phyloP scores from a whole-genome alignment of 768 basidiomycete species.

The Suillus ampliporus region DNA sequence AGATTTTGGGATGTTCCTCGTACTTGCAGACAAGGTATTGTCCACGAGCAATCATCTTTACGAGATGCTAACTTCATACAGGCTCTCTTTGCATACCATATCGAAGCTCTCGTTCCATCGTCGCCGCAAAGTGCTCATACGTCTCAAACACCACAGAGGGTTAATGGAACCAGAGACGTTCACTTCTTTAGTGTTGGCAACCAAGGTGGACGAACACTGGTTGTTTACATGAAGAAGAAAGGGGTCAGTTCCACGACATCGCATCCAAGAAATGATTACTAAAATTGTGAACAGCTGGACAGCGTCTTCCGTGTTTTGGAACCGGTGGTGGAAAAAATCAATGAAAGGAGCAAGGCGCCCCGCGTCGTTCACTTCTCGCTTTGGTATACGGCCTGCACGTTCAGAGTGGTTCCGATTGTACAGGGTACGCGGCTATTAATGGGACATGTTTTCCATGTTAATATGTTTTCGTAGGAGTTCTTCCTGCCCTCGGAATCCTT shows the following conservation, averaged over 20 bases:
- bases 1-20: conserved; percentile 95
- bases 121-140: conserved; percentile 69
- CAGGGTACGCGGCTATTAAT: conserved; percentile 47
- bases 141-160: conserved; percentile 84
- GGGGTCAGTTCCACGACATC: conserved; percentile 52
- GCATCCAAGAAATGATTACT: conserved; percentile 14
- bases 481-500: conserved; percentile 92
- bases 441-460: neutral
- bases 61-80: conserved; percentile 30
- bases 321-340: conserved; percentile 90
- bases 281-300: conserved; percentile 56
- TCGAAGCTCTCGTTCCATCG: conserved; percentile 94
- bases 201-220: conserved; percentile 84
- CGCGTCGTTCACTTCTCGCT: conserved; percentile 70
- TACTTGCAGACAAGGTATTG: conserved; percentile 86
- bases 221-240: conserved; percentile 97
- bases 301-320: conserved; percentile 98
- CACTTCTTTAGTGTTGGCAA: conserved; percentile 95
- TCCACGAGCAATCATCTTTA: conserved; percentile 5
- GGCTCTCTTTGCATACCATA: conserved; percentile 92
- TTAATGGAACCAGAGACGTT: conserved; percentile 90
- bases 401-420: conserved; percentile 97
- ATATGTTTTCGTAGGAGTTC: conserved; percentile 63
- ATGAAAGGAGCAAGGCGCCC: conserved; percentile 75
- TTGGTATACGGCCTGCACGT: conserved; percentile 78